A percentile compares a stretch with the other conserved stretches of the same genome.
Conservation (phyloP, 352 stramenopile species). For the Pythium vanterpoolii region DNA sequence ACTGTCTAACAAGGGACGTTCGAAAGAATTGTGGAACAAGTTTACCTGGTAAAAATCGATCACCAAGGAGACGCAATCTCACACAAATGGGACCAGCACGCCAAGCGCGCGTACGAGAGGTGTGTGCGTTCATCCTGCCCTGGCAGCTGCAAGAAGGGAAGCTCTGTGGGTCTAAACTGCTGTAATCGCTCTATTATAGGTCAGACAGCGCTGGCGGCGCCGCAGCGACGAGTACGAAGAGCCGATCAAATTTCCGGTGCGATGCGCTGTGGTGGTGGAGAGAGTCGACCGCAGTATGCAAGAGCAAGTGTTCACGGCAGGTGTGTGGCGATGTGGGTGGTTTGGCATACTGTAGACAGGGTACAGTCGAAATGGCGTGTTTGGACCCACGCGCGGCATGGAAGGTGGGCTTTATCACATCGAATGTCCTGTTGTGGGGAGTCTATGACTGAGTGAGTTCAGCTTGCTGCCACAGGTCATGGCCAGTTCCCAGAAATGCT, state of each 20-base stretch:
- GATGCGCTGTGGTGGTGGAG: background rate
- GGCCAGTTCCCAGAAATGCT: background rate
- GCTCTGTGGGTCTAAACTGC: background rate
- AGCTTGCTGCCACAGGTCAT: background rate
- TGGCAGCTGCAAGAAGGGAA: background rate
- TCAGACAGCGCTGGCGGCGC: background rate
- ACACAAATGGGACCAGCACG: background rate
- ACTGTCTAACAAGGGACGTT: background rate
- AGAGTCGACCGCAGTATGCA: background rate
- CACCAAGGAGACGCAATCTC: background rate
- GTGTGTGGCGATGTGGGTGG: background rate
- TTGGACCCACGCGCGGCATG: background rate
- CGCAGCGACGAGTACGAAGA: background rate
- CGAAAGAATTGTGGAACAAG: background rate
- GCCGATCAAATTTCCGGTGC: background rate
- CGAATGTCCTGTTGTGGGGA: background rate
- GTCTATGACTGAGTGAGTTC: background rate
- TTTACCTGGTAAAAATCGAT: background rate
- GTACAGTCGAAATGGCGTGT: constrained; percentile 8
- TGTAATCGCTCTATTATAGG: background rate
- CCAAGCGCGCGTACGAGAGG: background rate
- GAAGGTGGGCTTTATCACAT: background rate
- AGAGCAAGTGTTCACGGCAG: background rate
- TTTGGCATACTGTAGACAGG: background rate
- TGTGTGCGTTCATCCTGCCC: background rate